Conservation (phyloP, 345 rosid genomes). For the Lepidium sativum region DNA sequence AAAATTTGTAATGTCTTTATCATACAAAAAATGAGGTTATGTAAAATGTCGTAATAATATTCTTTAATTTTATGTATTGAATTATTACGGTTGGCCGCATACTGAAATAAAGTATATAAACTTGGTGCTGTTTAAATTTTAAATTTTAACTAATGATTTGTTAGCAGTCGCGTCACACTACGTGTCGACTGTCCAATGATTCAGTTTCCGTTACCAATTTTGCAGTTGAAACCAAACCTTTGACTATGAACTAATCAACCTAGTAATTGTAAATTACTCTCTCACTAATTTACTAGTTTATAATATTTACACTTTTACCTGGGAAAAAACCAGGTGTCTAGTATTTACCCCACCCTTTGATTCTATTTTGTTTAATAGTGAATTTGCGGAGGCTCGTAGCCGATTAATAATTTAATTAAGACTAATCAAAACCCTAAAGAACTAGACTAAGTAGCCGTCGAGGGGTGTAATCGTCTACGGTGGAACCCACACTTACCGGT, state of each 20-base stretch:
- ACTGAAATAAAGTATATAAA: not conserved
- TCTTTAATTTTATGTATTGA: not conserved
- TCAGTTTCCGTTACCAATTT: not conserved
- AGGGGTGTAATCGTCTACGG: not conserved
- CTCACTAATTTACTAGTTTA: not conserved
- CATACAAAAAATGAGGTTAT: no score
- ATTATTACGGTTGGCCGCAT: conserved; percentile 31
- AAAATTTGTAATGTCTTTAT: no score
- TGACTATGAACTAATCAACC: not conserved
- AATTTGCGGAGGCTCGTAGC: conserved; percentile 35
- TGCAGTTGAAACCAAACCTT: not conserved
- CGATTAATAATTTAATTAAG: conserved; percentile 9
- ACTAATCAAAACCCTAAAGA: not conserved
- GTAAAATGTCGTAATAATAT: not conserved
- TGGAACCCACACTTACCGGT: conserved; percentile 47
- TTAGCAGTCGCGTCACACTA: conserved; percentile 37
- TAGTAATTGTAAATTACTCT: not conserved
- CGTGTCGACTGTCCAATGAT: not conserved
- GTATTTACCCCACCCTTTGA: not conserved
- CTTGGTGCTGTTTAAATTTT: not conserved
- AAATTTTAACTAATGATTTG: conserved; percentile 7
- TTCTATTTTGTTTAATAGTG: not conserved
- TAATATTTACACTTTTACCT: not conserved
- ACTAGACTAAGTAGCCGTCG: not conserved
- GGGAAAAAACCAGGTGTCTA: not conserved